Evolutionary conservation across 441 rosid species (phyloP), one percentile per base, ranked within the genome.

Genomic region (Erodium trifolium): DNA sequence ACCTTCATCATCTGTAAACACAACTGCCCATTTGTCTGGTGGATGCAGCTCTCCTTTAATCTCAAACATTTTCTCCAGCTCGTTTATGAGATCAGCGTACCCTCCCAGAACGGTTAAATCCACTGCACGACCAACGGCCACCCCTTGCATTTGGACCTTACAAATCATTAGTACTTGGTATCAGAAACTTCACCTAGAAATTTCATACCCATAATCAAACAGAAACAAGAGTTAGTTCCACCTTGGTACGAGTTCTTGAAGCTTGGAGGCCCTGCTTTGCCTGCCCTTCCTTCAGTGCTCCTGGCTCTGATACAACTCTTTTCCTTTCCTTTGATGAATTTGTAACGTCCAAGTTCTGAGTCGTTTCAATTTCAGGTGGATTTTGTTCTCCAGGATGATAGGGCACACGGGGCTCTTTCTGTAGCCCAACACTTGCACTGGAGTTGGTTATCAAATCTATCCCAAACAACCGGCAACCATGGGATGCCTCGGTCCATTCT

Each of bases 71-170:
- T 82, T 84, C 81, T 88, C 96, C 69, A 93, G 76, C 76, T 86
- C 95, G 29, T 72, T 75, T 16, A 86, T 78, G 64, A 93, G 83
- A 16, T 91, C 89, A 7, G 71, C 76, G 27, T 93, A 93, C 65
- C 93, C 92, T 70, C 81, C 82, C 73, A 91, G 53, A 47, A 72
- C 73, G 0, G 94, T 82, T 34, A 93, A 75, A 76, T 93, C 97
- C 43, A 91, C 81, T 16, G 97, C 97, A 0, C 96, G 89, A 16
- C 98, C 98, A 53, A 91, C 96, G 29, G 88, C 96, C 34, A 86
- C 81, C 71, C 98, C 98, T 81, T 88, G 90, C 97, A 91, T 93
- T 73, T 91, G 92, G 66, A 91, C 94, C 98, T 91, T 34, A 27
- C 67, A 76, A 39, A 74, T 12, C 9, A 39, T 27, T 55, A 0